phyloP scores from a whole-genome alignment of 2,329 filamentous ascomycete genomes.

The Fusarium xyrophilum region DNA sequence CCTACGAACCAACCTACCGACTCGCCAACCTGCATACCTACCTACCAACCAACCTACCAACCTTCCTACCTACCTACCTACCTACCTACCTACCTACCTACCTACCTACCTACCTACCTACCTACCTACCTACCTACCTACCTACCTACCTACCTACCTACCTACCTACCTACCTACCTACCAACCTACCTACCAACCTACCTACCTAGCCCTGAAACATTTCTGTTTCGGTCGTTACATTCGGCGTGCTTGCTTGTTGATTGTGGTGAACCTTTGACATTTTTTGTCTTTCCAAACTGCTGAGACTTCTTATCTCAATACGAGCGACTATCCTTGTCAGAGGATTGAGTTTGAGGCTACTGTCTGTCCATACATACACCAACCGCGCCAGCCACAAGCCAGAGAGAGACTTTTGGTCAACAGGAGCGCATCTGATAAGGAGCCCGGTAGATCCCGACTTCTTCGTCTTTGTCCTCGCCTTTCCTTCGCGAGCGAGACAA shows the following conservation, averaged over 20 bases:
- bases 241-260: neutral
- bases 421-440: neutral
- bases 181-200: neutral
- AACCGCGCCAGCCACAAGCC: neutral
- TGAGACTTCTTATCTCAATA: slow-evolving; percentile 24
- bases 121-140: too few species aligned
- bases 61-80: too few species aligned
- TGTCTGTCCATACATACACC: neutral
- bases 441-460: neutral
- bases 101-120: too few species aligned
- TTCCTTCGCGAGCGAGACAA: neutral
- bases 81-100: too few species aligned
- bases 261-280: slow-evolving; percentile 19
- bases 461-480: neutral
- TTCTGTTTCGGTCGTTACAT: neutral
- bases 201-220: neutral
- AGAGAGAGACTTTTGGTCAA: neutral
- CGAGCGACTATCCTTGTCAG: slow-evolving; percentile 2
- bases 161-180: neutral
- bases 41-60: too few species aligned
- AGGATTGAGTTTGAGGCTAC: slow-evolving; percentile 13
- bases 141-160: too few species aligned
- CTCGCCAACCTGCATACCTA: too few species aligned
- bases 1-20: too few species aligned
- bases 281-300: neutral